Evolutionary conservation across 805 yeast species (phyloP).

Genomic region (Nakazawaea wickerhamii): DNA sequence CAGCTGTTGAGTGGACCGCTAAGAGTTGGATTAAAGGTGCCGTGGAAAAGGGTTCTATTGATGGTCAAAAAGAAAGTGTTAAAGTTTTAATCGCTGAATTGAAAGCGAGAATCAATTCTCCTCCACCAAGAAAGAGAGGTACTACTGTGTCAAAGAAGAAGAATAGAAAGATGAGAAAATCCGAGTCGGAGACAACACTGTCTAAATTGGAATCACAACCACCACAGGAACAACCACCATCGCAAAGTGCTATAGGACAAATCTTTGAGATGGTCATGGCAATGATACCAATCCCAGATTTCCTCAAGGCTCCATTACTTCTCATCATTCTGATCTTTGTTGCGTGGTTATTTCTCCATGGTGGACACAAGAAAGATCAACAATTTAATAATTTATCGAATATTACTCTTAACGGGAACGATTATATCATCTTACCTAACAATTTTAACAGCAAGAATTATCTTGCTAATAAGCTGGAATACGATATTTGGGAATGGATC

Average conservation of each 20-base stretch:
- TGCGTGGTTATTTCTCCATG: conserved; percentile 13
- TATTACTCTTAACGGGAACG: conserved; percentile 28
- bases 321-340: conserved; percentile 18
- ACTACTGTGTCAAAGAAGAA: conserved; percentile 15
- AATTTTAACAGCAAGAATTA: conserved; percentile 25
- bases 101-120: conserved; percentile 28
- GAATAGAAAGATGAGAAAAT: conserved; percentile 17
- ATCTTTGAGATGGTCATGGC: conserved; percentile 13
- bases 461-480: conserved; percentile 43
- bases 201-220: conserved; percentile 24
- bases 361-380: conserved; percentile 2
- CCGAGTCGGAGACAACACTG: conserved; percentile 13
- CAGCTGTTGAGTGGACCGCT: conserved; percentile 63
- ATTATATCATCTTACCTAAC: conserved; percentile 36
- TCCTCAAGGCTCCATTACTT: conserved; percentile 18
- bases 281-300: conserved; percentile 20
- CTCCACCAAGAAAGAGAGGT: conserved; percentile 13
- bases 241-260: conserved; percentile 9
- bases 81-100: conserved; percentile 42
- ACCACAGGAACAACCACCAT: conserved; percentile 14
- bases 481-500: conserved; percentile 72
- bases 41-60: conserved; percentile 67
- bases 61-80: conserved; percentile 64
- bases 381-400: conserved; percentile 8
- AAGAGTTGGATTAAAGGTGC: conserved; percentile 76